These are phyloP conservation scores for Atkinsonella texensis DNA, from an alignment of 2,329 filamentous ascomycete genomes.

Conservation along the genomic window DNA sequence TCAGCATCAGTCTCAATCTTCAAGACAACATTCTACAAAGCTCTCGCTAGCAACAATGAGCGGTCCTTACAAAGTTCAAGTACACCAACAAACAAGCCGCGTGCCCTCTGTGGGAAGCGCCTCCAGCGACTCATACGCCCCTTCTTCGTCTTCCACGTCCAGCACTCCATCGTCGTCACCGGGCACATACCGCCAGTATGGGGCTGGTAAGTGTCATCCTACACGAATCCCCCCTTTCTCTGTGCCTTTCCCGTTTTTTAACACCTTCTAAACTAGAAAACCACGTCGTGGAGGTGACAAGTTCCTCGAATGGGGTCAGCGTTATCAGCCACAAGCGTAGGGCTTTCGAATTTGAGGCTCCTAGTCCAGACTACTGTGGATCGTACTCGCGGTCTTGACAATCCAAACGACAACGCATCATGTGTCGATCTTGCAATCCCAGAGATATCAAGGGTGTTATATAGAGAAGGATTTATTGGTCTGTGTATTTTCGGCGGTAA, in stretches of 20 bases:
- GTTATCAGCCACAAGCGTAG: slow-evolving; percentile 22
- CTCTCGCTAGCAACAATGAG: slow-evolving; percentile 10
- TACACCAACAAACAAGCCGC: slow-evolving; percentile 22
- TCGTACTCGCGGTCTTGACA: slow-evolving; percentile 10
- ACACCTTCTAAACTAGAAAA: slow-evolving; percentile 14
- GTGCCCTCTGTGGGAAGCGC: slow-evolving; percentile 18
- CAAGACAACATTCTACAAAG: neutral
- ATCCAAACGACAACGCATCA: neutral
- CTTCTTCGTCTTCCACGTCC: slow-evolving; percentile 7
- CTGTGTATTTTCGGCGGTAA: neutral
- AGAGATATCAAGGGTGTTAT: neutral
- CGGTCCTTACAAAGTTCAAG: slow-evolving; percentile 16
- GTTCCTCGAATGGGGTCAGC: slow-evolving; percentile 12
- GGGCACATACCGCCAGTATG: slow-evolving; percentile 20
- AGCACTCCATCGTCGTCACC: slow-evolving; percentile 17
- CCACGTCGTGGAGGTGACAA: slow-evolving; percentile 14
- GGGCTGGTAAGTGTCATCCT: slow-evolving; percentile 16
- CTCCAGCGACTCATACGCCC: slow-evolving; percentile 12
- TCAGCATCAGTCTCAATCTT: neutral
- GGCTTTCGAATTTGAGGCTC: slow-evolving; percentile 18
- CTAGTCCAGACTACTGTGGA: slow-evolving; percentile 17
- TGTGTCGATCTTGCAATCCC: neutral
- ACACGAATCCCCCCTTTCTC: neutral
- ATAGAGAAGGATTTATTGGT: neutral
- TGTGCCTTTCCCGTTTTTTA: slow-evolving; percentile 2